These are phyloP conservation scores for Xylaria arbuscula DNA, from an alignment of 2,329 filamentous ascomycete genomes.

Conservation along the genomic window DNA sequence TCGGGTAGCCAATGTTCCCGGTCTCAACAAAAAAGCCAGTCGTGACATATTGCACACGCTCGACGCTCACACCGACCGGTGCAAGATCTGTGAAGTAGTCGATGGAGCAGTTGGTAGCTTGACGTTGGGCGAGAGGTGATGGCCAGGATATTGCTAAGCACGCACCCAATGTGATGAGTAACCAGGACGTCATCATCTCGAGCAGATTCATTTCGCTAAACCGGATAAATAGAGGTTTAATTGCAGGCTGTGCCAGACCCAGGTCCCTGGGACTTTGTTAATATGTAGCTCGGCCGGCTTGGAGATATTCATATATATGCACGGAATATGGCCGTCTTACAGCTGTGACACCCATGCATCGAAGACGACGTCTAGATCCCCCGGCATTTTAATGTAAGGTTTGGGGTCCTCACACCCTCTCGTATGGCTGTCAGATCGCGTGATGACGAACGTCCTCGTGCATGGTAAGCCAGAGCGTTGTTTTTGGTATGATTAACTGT, in stretches of 20 bases:
- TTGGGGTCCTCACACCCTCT: constrained; percentile 22
- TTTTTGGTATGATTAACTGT: not conserved
- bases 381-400: constrained; percentile 12
- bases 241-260: constrained; percentile 15
- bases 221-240: constrained; percentile 16
- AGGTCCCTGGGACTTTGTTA: constrained; percentile 3
- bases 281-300: not conserved
- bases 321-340: constrained; percentile 23
- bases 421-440: not conserved
- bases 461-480: constrained; percentile 26
- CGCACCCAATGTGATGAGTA: constrained; percentile 24
- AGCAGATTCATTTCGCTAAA: constrained; percentile 17
- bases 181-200: constrained; percentile 27
- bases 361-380: constrained; percentile 13
- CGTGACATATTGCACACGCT: constrained; percentile 43
- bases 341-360: constrained; percentile 2
- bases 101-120: constrained; percentile 38
- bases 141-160: constrained; percentile 26
- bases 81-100: constrained; percentile 41
- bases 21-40: constrained; percentile 41
- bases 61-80: constrained; percentile 37
- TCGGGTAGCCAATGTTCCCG: constrained; percentile 46
- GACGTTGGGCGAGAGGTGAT: constrained; percentile 27
- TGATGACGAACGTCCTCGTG: constrained; percentile 18
- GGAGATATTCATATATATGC: constrained; percentile 17